Evolutionary conservation across 352 stramenopile species (phyloP), one percentile per base, ranked within the genome.

Genomic region (Phytophthora macrochlamydospora): DNA sequence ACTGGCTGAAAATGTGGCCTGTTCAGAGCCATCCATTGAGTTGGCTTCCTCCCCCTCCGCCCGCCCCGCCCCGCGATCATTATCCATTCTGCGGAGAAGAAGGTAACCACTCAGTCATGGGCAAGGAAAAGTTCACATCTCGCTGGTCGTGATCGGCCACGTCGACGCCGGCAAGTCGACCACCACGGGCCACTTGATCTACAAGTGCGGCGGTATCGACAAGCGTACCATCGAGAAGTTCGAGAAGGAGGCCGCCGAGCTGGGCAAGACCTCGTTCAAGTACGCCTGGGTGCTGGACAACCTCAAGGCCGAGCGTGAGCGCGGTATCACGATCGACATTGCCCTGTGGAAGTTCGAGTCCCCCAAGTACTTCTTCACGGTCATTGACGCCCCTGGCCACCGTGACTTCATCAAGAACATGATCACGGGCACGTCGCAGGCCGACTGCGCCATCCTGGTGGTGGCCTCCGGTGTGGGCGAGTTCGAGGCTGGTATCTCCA

Each of bases 371-470:
- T 80, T 95, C 78, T 99, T 98, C 79, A 99, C 97, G 54, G 88
- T 99, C 57, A 99, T 99, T 79, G 97, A 99, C 89, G 90, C 95
- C 44, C 98, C 98, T 43, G 97, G 97, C 35, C 96, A 99, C 84
- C 87, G 94, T 76, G 97, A 99, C 78, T 99, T 99, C 83, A 99
- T 99, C 81, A 99, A 99, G 93, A 99, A 99, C 83, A 99, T 99
- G 97, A 99, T 99, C 75, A 99, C 97, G 40, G 97, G 97, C 54
- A 98, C 96, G 12, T 98, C 93, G 65, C 97, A 99, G 82, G 97
- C 97, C n/a, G 97, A 99, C 88, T 94, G 96, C 58, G 97, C 97
- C 43, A 81, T 99, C 65, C 80, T 99, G 8, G 91, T 99, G 30
- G 89, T 99, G 31, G 89, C 97, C 69, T 95, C 96, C 12, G 87